These are phyloP conservation scores for Citrus medica DNA, from an alignment of 345 rosid genomes.

Conservation along the genomic window DNA sequence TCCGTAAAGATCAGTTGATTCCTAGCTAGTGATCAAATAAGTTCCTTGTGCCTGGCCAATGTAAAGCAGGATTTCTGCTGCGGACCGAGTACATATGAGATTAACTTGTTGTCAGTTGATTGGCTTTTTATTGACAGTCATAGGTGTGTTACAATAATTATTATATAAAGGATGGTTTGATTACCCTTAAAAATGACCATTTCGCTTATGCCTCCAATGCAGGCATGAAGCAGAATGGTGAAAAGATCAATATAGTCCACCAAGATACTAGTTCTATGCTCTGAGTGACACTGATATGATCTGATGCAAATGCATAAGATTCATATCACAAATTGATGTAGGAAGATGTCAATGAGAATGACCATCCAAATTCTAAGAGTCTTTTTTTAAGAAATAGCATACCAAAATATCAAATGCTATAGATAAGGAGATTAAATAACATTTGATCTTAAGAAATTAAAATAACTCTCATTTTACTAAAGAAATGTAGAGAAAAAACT, in stretches of 20 bases:
- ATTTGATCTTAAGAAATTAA: neutral
- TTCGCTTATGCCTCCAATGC: neutral
- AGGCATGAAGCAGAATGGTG: neutral
- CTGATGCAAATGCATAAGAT: neutral
- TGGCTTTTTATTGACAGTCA: neutral
- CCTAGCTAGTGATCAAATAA: neutral
- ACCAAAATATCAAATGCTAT: neutral
- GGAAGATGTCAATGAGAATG: neutral
- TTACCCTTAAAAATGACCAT: neutral
- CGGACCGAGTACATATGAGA: neutral
- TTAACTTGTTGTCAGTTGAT: neutral
- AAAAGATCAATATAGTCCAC: neutral
- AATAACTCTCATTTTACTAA: neutral
- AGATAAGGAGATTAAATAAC: neutral
- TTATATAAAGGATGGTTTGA: neutral
- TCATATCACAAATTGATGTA: neutral
- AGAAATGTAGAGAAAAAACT: slow-evolving; percentile 6
- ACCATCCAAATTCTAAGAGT: neutral
- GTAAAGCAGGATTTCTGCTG: neutral
- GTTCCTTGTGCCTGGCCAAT: neutral
- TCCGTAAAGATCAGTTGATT: neutral
- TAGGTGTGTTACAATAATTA: neutral
- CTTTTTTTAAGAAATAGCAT: neutral
- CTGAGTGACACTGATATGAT: neutral
- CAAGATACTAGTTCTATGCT: neutral